Evolutionary conservation across 1,284 basidiomycete species (phyloP).

Genomic region (Singerocomus rubriflavus): DNA sequence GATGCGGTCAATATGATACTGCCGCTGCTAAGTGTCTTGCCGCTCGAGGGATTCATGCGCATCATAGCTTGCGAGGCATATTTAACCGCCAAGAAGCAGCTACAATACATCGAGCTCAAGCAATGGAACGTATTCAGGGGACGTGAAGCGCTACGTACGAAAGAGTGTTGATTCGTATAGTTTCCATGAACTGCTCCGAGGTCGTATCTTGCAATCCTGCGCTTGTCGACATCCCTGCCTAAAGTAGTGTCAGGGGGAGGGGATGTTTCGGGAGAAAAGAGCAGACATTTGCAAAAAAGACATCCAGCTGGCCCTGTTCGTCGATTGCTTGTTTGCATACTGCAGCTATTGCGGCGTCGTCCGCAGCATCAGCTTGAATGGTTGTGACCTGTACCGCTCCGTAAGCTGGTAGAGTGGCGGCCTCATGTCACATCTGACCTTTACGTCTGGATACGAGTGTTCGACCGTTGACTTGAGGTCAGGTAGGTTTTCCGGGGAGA

Average conservation of each 20-base stretch:
- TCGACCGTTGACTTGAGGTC: constrained; percentile 69
- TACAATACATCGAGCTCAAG: constrained; percentile 30
- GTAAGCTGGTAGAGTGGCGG: constrained; percentile 8
- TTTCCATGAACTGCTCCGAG: constrained; percentile 68
- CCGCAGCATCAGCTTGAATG: constrained; percentile 79
- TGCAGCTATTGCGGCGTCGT: constrained; percentile 66
- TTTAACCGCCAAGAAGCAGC: constrained; percentile 90
- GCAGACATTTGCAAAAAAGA: constrained; percentile 91
- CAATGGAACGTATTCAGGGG: background rate
- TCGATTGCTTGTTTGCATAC: constrained; percentile 71
- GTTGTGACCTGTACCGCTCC: constrained; percentile 57
- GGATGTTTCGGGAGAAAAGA: background rate
- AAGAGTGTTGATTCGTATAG: constrained; percentile 78
- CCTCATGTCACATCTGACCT: constrained; percentile 43
- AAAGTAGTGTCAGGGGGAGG: constrained; percentile 9
- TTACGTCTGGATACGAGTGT: constrained; percentile 72
- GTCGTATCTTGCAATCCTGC: constrained; percentile 55
- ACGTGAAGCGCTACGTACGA: constrained; percentile 52
- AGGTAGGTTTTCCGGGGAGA: constrained; percentile 66
- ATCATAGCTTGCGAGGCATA: constrained; percentile 82
- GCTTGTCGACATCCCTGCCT: constrained; percentile 63
- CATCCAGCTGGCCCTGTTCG: constrained; percentile 84
- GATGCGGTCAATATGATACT: constrained; percentile 92
- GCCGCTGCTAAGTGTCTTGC: constrained; percentile 69
- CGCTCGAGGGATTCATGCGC: constrained; percentile 57